These are phyloP conservation scores for Lavandula angustifolia DNA, from an alignment of 257 asterid species.

Conservation along the genomic window DNA sequence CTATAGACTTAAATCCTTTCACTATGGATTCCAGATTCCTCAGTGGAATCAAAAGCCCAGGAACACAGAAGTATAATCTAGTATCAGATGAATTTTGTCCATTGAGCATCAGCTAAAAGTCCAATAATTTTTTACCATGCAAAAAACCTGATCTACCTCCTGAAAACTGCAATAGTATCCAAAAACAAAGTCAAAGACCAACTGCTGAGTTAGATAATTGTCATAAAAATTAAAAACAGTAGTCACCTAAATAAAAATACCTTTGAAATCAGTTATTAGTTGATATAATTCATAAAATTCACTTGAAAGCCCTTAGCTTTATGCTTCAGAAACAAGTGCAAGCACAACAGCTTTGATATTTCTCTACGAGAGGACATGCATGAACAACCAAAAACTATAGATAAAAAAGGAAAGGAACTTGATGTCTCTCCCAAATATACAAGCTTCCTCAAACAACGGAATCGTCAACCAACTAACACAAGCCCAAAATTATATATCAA, in stretches of 20 bases:
- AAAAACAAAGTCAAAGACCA: too few relatives aligned
- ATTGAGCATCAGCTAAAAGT: slow-evolving; percentile 12
- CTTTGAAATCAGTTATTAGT: too few relatives aligned
- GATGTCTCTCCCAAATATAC: neutral
- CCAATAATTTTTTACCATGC: neutral
- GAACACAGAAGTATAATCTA: too few relatives aligned
- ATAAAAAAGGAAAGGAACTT: neutral
- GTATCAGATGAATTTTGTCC: neutral
- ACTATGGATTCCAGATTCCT: too few relatives aligned
- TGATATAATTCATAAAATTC: too few relatives aligned
- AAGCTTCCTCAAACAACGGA: slow-evolving; percentile 16
- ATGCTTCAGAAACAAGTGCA: slow-evolving; percentile 8
- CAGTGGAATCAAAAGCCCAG: too few relatives aligned
- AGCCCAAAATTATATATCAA: slow-evolving; percentile 16
- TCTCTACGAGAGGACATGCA: neutral
- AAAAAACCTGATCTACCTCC: neutral
- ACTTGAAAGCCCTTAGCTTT: neutral
- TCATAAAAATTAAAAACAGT: too few relatives aligned
- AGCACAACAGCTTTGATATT: neutral
- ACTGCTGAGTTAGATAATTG: too few relatives aligned
- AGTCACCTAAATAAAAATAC: neutral
- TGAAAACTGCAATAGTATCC: neutral
- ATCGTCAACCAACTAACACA: slow-evolving; percentile 7
- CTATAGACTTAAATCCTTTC: too few relatives aligned
- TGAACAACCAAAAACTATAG: neutral